Evolutionary conservation across 768 basidiomycete genomes (phyloP).

Genomic region (Austroboletus festivus): DNA sequence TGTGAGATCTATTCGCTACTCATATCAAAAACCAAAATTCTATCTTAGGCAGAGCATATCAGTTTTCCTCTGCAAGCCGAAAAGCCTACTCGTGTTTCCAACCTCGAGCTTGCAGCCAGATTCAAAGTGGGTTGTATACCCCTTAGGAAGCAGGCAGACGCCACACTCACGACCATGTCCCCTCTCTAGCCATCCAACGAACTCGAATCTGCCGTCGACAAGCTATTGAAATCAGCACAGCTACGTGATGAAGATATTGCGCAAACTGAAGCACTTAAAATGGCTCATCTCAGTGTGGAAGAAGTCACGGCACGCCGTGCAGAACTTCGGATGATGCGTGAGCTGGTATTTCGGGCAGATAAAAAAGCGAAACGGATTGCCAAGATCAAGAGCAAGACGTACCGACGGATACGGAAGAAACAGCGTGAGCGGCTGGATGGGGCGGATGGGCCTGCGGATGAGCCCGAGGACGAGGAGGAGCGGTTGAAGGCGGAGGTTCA

Average conservation of each 20-base stretch:
- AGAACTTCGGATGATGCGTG: slow-evolving; percentile 85
- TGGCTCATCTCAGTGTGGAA: slow-evolving; percentile 79
- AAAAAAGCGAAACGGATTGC: slow-evolving; percentile 83
- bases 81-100: slow-evolving; percentile 54
- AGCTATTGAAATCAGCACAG: slow-evolving; percentile 76
- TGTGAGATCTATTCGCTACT: slow-evolving; percentile 5
- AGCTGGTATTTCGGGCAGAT: slow-evolving; percentile 92
- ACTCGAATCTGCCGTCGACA: slow-evolving; percentile 81
- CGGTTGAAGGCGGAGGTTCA: slow-evolving; percentile 70
- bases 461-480: slow-evolving; percentile 42
- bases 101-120: slow-evolving; percentile 73
- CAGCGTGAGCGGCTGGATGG: slow-evolving; percentile 60
- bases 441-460: slow-evolving; percentile 38
- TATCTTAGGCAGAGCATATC: slow-evolving; percentile 71
- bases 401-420: slow-evolving; percentile 80
- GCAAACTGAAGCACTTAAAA: slow-evolving; percentile 77
- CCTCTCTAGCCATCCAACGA: slow-evolving; percentile 68
- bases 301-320: slow-evolving; percentile 80
- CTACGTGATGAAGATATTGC: slow-evolving; percentile 78
- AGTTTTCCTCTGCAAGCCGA: slow-evolving; percentile 81
- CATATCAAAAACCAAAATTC: not conserved
- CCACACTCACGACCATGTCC: not conserved
- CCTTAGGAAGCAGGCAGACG: not conserved
- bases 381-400: slow-evolving; percentile 96
- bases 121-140: slow-evolving; percentile 59